Base-by-base conservation (phyloP, 2,329 filamentous ascomycete species). In the Nothomitra cinnamomea region DNA sequence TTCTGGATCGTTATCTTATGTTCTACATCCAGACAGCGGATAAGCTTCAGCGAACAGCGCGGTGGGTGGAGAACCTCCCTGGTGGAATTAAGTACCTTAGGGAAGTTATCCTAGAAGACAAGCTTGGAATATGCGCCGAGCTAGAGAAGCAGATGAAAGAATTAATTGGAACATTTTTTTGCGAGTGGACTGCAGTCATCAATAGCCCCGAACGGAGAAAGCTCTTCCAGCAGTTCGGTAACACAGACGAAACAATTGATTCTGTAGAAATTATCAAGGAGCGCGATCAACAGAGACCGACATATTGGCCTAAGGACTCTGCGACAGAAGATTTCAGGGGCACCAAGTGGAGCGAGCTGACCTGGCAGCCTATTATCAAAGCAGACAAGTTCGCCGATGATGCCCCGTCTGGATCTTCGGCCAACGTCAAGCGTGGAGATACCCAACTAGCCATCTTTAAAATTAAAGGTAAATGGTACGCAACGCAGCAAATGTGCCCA, bases 21-120 rank as follows among this genome's bases (percentile, higher is more conserved):
- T 90, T 95, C 72, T 95, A 95, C 69, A 92, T 95, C 61, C 85
- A 87, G 59, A 94, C 89, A 0, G 88, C 87, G 45, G 88, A 95
- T 70, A 88, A 85, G 63, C 78, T 95, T 0, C 87, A 95, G 67
- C 79, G 88, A 51, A 95, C 88, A 24, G 88, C 88, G 0, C 77
- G 87, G 22, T 95, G 88, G 88, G 72, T 95, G 38, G 88, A 95
- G 66, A 77, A 76, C 52, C 75, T 94, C 0, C 87, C 88, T 0
- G 88, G 87, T 4, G 88, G 88, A 1, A 82, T 95, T 67, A 76
- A 78, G 56, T 94, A 94, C 64, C 78, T 95, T 0, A 80, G 80
- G 52, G 79, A 88, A 61, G 88, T 95, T 2, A 76, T 95, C 35
- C 73, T 95, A 4, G 78, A 92, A 28, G 88, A 95, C 71, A 86